Conservation (phyloP, 257 asterid genomes). For the Solanum etuberosum region DNA sequence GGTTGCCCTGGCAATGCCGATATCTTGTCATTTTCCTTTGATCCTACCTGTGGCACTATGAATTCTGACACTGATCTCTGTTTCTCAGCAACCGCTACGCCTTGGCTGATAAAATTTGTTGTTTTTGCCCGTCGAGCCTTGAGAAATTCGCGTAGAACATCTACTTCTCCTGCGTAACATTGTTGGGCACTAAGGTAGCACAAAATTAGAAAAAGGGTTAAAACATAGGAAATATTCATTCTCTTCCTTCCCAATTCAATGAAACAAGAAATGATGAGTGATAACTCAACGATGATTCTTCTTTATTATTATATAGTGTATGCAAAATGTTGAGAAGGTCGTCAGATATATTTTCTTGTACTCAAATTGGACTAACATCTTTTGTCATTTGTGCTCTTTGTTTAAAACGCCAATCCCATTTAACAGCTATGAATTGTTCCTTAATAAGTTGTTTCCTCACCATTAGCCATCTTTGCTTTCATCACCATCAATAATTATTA, state of each 20-base stretch:
- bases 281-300: not conserved
- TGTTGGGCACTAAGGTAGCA: not conserved
- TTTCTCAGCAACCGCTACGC: not conserved
- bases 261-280: not conserved
- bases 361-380: not conserved
- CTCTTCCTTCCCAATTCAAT: not conserved
- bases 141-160: not conserved
- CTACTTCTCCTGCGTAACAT: not conserved
- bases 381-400: not conserved
- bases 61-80: not conserved
- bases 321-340: not conserved
- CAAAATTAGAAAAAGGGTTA: not conserved
- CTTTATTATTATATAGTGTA: not conserved
- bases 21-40: slow-evolving; percentile 25
- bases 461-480: not conserved
- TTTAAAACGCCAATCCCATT: not conserved
- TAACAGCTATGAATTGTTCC: not conserved
- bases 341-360: not conserved
- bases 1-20: slow-evolving; percentile 32
- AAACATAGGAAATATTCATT: not conserved
- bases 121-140: not conserved
- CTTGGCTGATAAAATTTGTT: not conserved
- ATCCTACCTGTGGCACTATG: not conserved
- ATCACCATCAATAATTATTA: not conserved
- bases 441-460: not conserved